A percentile compares a stretch with the other conserved stretches of the same genome.
phyloP scores from a whole-genome alignment of 202 grass and related monocot species.

The Schoenoplectus triqueter region DNA sequence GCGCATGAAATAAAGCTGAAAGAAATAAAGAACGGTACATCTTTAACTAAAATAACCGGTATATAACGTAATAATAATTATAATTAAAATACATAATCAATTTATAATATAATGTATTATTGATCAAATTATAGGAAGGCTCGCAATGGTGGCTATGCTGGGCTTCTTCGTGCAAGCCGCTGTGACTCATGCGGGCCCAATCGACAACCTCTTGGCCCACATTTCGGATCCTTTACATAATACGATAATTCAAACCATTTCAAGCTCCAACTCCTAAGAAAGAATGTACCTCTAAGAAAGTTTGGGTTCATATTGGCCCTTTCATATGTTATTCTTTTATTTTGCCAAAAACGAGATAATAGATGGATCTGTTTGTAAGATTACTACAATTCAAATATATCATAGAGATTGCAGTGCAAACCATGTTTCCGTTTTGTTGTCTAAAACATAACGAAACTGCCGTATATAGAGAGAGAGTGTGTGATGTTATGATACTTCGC shows the following conservation, averaged over 20 bases:
- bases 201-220: conserved; percentile 80
- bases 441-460: too few relatives aligned
- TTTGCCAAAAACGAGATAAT: not conserved
- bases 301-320: not conserved
- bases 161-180: conserved; percentile 81
- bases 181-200: conserved; percentile 71
- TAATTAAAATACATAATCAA: not conserved
- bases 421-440: not conserved
- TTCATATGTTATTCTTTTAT: conserved; percentile 1
- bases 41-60: not conserved
- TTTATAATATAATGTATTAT: conserved; percentile 28
- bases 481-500: too few relatives aligned
- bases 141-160: conserved; percentile 94
- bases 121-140: conserved; percentile 56
- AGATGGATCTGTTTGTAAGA: not conserved
- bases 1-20: conserved; percentile 74
- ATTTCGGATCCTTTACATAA: conserved; percentile 82
- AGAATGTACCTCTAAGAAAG: not conserved
- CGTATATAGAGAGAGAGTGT: too few relatives aligned
- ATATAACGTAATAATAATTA: not conserved
- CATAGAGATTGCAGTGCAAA: not conserved
- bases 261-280: conserved; percentile 7
- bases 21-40: conserved; percentile 95
- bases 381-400: not conserved
- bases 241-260: conserved; percentile 66